Conservation (phyloP, 2,329 filamentous ascomycete species). For the Verticillium dahliae region DNA sequence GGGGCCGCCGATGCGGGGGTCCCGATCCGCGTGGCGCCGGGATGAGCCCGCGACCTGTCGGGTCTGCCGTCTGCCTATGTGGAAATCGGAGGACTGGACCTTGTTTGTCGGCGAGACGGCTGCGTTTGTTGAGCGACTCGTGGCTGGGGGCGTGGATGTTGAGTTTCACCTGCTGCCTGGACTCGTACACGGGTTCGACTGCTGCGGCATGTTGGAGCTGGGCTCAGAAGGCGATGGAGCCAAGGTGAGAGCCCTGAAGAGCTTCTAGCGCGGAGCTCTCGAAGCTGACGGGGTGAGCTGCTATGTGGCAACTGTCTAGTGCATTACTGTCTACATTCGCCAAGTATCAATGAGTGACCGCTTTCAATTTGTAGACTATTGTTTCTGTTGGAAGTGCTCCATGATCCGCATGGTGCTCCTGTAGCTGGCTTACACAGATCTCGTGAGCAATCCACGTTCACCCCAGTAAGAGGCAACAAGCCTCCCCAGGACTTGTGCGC, state of each 20-base stretch:
- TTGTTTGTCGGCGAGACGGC: conserved; percentile 28
- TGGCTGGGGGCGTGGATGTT: conserved; percentile 21
- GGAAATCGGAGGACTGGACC: conserved; percentile 28
- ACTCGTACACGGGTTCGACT: conserved; percentile 22
- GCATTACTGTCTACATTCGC: no score
- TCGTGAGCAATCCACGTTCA: no score
- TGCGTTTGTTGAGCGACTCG: conserved; percentile 22
- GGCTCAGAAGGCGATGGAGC: conserved; percentile 14
- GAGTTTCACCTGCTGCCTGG: conserved; percentile 34
- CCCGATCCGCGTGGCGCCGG: conserved; percentile 15
- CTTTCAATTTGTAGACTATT: no score
- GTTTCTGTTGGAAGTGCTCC: no score
- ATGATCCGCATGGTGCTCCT: no score
- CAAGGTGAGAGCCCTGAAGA: conserved; percentile 8
- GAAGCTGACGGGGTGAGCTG: no score
- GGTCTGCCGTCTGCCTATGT: conserved; percentile 28
- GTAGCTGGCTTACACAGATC: no score
- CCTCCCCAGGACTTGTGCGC: no score
- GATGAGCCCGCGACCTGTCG: conserved; percentile 11
- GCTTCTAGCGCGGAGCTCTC: neutral
- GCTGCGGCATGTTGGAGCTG: conserved; percentile 13
- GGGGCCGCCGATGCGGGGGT: conserved; percentile 4
- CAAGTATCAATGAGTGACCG: no score
- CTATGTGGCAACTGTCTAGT: no score
- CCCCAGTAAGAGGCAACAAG: no score